These are phyloP conservation scores for Dothideomycetes sp. DNA, from an alignment of 2,329 filamentous ascomycete species.

Conservation along the genomic window DNA sequence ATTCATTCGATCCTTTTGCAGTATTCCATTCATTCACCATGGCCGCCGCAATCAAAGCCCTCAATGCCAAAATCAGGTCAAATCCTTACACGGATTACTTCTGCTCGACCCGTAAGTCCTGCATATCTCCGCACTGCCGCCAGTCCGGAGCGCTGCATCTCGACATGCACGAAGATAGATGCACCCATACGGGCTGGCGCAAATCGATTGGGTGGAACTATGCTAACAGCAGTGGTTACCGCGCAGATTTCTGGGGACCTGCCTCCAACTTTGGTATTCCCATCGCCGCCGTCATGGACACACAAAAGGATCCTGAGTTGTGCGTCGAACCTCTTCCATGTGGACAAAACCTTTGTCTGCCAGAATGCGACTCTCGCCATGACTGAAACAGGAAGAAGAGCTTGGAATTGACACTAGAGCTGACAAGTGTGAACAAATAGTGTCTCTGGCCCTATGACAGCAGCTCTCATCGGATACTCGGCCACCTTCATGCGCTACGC, in stretches of 20 bases:
- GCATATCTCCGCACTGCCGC: background rate
- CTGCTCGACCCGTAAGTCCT: conserved; percentile 41
- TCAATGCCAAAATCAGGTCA: conserved; percentile 42
- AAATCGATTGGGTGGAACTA: no score
- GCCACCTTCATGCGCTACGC: conserved; percentile 58
- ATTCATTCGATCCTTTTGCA: background rate
- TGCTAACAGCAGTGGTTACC: background rate
- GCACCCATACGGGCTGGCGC: no score
- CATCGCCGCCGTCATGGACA: conserved; percentile 42
- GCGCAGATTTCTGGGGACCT: conserved; percentile 40
- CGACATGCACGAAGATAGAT: no score
- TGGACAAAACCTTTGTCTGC: no score
- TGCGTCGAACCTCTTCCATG: no score
- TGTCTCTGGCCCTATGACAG: conserved; percentile 55
- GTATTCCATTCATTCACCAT: conserved; percentile 22
- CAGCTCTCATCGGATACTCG: conserved; percentile 49
- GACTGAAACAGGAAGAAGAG: background rate
- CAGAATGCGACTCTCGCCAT: background rate
- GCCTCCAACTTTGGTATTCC: conserved; percentile 44
- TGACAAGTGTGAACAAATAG: conserved; percentile 24
- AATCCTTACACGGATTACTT: conserved; percentile 41
- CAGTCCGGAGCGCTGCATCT: background rate
- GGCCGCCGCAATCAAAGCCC: conserved; percentile 41
- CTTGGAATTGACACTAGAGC: background rate
- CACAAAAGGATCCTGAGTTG: conserved; percentile 42